A percentile compares a stretch with the other conserved stretches of the same genome.
Conservation (phyloP, 2,329 filamentous ascomycete genomes). For the Colletotrichum theobromicola region DNA sequence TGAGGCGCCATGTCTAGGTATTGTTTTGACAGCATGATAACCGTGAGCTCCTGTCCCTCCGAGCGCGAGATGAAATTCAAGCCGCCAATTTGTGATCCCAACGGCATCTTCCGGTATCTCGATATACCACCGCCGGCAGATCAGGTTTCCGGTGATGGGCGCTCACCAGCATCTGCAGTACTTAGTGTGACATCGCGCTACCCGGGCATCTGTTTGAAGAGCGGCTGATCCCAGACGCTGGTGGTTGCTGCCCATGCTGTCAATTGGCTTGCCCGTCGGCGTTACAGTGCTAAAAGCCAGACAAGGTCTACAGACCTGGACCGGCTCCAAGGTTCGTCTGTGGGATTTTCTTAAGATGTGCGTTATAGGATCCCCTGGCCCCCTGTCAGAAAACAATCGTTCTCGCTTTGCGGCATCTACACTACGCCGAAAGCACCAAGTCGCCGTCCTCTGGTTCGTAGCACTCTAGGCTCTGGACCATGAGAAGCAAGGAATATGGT, state of each 20-base stretch:
- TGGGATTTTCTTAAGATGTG: constrained; percentile 33
- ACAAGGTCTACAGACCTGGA: not conserved
- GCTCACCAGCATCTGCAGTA: not conserved
- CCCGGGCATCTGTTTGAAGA: not conserved
- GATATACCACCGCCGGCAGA: not conserved
- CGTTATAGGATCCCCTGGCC: constrained; percentile 25
- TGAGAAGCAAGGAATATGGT: not conserved
- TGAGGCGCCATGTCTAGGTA: not conserved
- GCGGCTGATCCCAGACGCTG: not conserved
- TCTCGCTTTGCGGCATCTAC: not conserved
- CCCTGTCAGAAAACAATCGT: not conserved
- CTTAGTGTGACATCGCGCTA: constrained; percentile 11
- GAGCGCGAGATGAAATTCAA: not conserved
- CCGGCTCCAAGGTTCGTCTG: not conserved
- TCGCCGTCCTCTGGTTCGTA: not conserved
- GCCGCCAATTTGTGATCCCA: not conserved
- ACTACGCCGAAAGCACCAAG: not conserved
- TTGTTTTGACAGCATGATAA: not conserved
- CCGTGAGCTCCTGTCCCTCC: not conserved
- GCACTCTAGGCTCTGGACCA: not conserved
- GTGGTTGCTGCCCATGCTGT: not conserved
- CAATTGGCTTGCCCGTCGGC: not conserved
- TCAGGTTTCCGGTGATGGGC: not conserved
- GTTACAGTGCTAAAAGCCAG: constrained; percentile 9
- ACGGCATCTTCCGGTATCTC: not conserved